These are phyloP conservation scores for Cordyceps javanica DNA, from an alignment of 2,329 filamentous ascomycete genomes.

Conservation along the genomic window DNA sequence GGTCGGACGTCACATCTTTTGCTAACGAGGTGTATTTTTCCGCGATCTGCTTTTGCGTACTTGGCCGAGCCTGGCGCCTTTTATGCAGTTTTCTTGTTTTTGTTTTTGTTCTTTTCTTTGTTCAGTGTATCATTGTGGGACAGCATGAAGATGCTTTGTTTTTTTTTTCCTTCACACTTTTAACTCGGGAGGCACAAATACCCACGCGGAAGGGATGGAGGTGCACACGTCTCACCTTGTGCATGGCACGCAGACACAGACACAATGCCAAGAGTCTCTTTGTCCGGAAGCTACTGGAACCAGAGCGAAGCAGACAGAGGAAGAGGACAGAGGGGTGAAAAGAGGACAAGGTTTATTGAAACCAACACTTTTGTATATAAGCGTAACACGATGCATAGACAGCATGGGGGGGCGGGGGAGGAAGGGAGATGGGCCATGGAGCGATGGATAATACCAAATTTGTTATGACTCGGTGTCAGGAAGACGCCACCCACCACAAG, in stretches of 20 bases:
- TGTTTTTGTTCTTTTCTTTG: neutral
- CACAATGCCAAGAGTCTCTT: neutral
- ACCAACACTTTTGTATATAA: conserved; percentile 6
- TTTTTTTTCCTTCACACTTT: neutral
- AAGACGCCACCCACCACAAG: neutral
- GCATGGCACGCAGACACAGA: too few relatives aligned
- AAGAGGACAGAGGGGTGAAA: neutral
- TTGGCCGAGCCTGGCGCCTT: neutral
- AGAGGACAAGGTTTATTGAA: neutral
- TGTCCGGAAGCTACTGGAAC: neutral
- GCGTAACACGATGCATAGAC: neutral
- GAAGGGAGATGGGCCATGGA: neutral
- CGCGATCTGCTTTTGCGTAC: neutral
- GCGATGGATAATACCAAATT: conserved; percentile 1
- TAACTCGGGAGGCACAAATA: neutral
- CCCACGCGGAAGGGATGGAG: neutral
- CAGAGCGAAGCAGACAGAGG: neutral
- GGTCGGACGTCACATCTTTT: neutral
- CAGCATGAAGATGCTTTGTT: neutral
- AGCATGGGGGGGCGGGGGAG: neutral
- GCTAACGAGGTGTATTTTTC: neutral
- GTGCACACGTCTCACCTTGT: neutral
- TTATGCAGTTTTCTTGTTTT: neutral
- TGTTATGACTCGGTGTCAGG: neutral
- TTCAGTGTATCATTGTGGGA: neutral